Base-by-base conservation (phyloP, 345 rosid species). In the Eucalyptus viminalis region DNA sequence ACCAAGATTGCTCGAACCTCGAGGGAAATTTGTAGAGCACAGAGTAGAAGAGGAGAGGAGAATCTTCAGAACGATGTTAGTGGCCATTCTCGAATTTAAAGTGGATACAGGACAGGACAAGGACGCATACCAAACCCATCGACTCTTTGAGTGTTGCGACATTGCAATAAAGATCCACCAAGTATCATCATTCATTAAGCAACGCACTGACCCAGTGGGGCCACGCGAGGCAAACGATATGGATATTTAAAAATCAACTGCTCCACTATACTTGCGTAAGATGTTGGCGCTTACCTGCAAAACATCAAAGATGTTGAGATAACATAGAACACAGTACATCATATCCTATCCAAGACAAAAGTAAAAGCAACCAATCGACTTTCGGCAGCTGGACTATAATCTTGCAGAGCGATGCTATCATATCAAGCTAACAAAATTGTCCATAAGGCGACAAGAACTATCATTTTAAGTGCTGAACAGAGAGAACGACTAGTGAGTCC, bases 201-300 rank as follows among this genome's bases (percentile, higher is more conserved):
- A 95, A 67, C 86, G 88, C 87, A 88, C 86, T 47, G 83, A 87
- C 9, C 91, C 91, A 19, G 89, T 91, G 1, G 81, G 60, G 80
- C 90, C 29, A 62, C 14, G 86, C 88, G 44, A 86, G 76, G 90
- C 86, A 37, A 85, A 91, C 65, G 91, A 91, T 72, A 69, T 91
- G 76, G 98, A 95, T 50, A 95, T 62, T 97, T 95, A 97, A 87
- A 96, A 90, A 91, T 97, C 98, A 37, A 93, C 53, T 14, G 98
- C 96, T 80, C 97, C 97, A 62, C 90, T 95, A 88, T 96, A 96
- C 95, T 97, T 97, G 90, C 97, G 98, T 21, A 97, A 67, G 83
- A 95, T 94, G 91, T 93, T 94, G 69, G 91, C 93, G 90, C 95
- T 95, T 86, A 91, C 93, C 98, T 96, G 91, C 67, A 13, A 58